Percentiles rank a stretch among this genome's conserved stretches.
phyloP scores from a whole-genome alignment of 73 alveolate species.

The Tetrahymena elliotti region DNA sequence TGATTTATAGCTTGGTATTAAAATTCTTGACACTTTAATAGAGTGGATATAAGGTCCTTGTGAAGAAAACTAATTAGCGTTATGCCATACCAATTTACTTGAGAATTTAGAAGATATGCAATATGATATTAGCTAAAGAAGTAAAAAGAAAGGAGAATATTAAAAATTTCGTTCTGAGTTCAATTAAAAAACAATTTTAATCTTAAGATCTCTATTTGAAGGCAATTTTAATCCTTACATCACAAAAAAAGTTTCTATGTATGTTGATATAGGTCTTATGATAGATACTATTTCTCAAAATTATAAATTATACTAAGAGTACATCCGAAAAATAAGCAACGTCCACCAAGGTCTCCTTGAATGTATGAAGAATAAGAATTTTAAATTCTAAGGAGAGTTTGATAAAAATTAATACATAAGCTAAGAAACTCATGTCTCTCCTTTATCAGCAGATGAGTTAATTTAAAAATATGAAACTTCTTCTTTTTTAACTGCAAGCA shows the following conservation, averaged over 20 bases:
- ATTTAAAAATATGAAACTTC: not conserved
- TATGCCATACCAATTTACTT: not conserved
- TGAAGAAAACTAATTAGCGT: not conserved
- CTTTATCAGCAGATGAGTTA: not conserved
- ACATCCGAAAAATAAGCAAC: not conserved
- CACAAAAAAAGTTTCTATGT: not conserved
- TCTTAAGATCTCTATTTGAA: not conserved
- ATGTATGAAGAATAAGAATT: not conserved
- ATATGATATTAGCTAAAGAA: not conserved
- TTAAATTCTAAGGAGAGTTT: not conserved
- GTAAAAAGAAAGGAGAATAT: not conserved
- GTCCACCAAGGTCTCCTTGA: not conserved
- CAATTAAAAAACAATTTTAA: not conserved
- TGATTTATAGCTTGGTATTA: not conserved
- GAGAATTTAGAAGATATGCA: not conserved
- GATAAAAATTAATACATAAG: not conserved
- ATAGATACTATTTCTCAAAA: not conserved
- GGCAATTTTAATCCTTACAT: not conserved
- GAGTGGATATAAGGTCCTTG: constrained; percentile 2
- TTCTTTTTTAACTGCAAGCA: not conserved
- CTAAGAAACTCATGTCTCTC: not conserved
- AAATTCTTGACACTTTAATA: not conserved
- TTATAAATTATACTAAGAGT: not conserved
- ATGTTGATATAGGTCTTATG: not conserved
- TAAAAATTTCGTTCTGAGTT: not conserved